Percentiles rank a stretch among this genome's conserved stretches.
Conservation (phyloP, 768 basidiomycete genomes). For the Phaffia tasmanica region DNA sequence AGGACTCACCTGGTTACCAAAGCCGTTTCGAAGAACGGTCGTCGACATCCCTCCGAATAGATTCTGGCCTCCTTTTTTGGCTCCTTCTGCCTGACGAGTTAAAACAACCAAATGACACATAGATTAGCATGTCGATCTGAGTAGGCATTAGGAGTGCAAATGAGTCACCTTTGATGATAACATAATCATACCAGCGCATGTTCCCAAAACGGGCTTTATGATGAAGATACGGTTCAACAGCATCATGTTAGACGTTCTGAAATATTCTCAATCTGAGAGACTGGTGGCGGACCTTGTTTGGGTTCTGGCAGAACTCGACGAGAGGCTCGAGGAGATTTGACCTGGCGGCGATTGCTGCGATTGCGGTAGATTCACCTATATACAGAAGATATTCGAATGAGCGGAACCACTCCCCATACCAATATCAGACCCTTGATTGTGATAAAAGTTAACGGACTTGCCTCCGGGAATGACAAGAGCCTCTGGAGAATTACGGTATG, state of each 20-base stretch:
- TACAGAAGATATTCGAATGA: not conserved
- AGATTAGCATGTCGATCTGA: not conserved
- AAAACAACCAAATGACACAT: not conserved
- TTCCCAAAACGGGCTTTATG: conserved; percentile 17
- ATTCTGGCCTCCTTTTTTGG: conserved; percentile 24
- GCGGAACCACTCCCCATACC: too few species aligned
- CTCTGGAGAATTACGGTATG: not conserved
- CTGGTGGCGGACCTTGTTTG: not conserved
- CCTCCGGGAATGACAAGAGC: conserved; percentile 21
- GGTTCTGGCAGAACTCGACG: conserved; percentile 22
- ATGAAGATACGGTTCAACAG: not conserved
- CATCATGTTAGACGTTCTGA: not conserved
- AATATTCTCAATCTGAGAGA: too few species aligned
- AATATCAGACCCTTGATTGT: too few species aligned
- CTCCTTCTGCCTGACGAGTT: conserved; percentile 14
- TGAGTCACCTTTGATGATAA: conserved; percentile 6
- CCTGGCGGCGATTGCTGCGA: conserved; percentile 22
- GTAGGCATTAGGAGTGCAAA: not conserved
- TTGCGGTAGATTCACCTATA: conserved; percentile 23
- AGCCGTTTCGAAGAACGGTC: conserved; percentile 24
- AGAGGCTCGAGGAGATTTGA: conserved; percentile 21
- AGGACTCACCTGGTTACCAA: conserved; percentile 11
- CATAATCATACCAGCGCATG: conserved; percentile 25
- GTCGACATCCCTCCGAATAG: conserved; percentile 24
- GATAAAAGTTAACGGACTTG: not conserved